These are phyloP conservation scores for Venturia pyrina DNA, from an alignment of 2,329 filamentous ascomycete species.

Conservation along the genomic window DNA sequence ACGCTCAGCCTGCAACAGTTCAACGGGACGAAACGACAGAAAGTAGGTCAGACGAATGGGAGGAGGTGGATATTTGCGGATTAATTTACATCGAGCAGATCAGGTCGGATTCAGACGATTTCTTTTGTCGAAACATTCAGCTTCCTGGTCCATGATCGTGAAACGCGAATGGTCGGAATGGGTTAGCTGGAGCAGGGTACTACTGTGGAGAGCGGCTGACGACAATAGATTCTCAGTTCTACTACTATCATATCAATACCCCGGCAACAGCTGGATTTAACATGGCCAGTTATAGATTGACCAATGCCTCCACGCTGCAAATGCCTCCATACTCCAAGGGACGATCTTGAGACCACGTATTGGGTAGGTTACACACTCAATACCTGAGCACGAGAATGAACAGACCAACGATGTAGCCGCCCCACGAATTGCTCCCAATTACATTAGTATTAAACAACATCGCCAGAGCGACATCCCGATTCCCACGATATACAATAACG, in stretches of 20 bases:
- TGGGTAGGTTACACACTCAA: background rate
- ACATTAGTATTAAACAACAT: background rate
- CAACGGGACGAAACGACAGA: background rate
- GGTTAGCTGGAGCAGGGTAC: background rate
- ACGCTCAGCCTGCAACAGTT: background rate
- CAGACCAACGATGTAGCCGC: background rate
- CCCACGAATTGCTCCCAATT: background rate
- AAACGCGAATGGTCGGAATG: background rate
- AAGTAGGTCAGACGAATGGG: background rate
- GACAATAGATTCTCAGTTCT: background rate
- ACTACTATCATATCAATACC: background rate
- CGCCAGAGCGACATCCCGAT: background rate
- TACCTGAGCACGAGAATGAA: too few species aligned
- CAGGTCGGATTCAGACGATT: background rate
- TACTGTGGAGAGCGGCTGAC: background rate
- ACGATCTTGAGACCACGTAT: background rate
- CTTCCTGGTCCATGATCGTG: background rate
- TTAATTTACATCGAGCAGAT: background rate
- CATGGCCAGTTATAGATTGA: background rate
- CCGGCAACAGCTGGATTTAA: background rate
- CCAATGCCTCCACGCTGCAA: background rate
- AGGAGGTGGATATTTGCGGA: background rate
- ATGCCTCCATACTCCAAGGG: background rate
- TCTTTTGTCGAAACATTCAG: conserved; percentile 4
- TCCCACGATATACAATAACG: background rate